phyloP scores from a whole-genome alignment of 176 grass and related monocot species.

The Oryza officinalis region DNA sequence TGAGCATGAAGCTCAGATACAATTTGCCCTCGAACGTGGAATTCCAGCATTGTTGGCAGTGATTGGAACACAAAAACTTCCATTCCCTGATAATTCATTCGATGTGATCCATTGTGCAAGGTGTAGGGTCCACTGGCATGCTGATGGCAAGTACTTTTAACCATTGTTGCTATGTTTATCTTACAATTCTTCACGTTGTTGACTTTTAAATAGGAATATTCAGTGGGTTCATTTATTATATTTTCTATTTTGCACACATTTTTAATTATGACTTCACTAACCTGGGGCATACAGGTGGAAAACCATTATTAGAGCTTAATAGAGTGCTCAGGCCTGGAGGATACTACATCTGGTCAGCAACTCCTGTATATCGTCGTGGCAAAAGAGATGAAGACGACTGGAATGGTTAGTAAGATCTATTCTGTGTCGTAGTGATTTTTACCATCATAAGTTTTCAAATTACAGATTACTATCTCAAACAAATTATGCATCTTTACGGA shows the following conservation, averaged over 20 bases:
- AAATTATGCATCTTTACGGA: conserved; percentile 25
- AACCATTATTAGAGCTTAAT: conserved; percentile 86
- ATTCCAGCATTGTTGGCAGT: conserved; percentile 87
- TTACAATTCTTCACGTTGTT: conserved; percentile 6
- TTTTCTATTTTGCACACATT: conserved; percentile 22
- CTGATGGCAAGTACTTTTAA: conserved; percentile 66
- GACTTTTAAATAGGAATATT: background rate
- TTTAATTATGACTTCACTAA: background rate
- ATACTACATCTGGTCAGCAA: conserved; percentile 92
- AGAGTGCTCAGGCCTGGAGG: conserved; percentile 94
- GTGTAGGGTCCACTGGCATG: conserved; percentile 95
- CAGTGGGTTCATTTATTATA: background rate
- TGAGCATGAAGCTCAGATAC: conserved; percentile 96
- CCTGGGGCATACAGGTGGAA: conserved; percentile 59
- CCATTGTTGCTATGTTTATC: conserved; percentile 35
- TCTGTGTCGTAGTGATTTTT: conserved; percentile 1
- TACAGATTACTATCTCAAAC: background rate
- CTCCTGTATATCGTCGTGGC: conserved; percentile 80
- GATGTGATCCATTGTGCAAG: conserved; percentile 90
- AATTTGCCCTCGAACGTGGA: conserved; percentile 85
- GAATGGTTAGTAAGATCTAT: conserved; percentile 60
- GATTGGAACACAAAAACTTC: conserved; percentile 86
- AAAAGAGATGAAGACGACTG: conserved; percentile 69
- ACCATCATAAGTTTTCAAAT: background rate
- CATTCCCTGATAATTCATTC: conserved; percentile 90